Percentiles rank a stretch among this genome's conserved stretches.
These are phyloP conservation scores for Phytophthora pistaciae DNA, from an alignment of 352 stramenopile genomes.

Conservation along the genomic window DNA sequence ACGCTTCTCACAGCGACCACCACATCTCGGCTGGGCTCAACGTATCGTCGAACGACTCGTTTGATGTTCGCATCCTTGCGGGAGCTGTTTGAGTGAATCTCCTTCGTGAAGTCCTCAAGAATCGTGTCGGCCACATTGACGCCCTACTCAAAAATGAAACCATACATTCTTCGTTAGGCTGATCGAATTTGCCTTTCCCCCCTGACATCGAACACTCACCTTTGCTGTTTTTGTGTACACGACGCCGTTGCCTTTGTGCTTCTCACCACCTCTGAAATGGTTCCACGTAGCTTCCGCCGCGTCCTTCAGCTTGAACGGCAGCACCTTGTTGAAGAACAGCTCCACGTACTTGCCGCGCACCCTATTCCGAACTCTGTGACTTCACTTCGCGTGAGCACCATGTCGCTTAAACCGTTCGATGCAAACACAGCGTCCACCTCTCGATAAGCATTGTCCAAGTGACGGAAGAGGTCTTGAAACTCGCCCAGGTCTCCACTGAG, in stretches of 20 bases:
- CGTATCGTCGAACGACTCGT: slow-evolving; percentile 8
- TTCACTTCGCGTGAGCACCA: neutral
- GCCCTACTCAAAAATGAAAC: slow-evolving; percentile 15
- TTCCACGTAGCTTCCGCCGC: neutral
- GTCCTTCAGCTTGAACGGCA: neutral
- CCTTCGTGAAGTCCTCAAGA: too few species aligned
- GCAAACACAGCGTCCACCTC: neutral
- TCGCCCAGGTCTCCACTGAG: neutral
- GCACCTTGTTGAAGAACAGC: neutral
- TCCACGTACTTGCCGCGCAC: slow-evolving; percentile 17
- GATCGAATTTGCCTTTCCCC: neutral
- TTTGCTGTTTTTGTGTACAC: neutral
- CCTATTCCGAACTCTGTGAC: slow-evolving; percentile 10
- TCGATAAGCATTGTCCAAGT: neutral
- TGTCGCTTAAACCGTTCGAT: neutral
- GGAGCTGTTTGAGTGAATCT: too few species aligned
- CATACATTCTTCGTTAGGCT: neutral
- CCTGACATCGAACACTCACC: neutral
- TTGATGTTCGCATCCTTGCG: too few species aligned
- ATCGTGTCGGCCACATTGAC: slow-evolving; percentile 16
- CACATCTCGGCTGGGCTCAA: slow-evolving; percentile 39
- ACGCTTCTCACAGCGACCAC: slow-evolving; percentile 41
- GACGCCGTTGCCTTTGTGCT: neutral
- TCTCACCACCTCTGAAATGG: neutral
- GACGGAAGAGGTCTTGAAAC: neutral